A percentile compares a stretch with the other conserved stretches of the same genome.
Conservation (phyloP, 169 alveolate genomes). For the Plasmodium coatneyi region DNA sequence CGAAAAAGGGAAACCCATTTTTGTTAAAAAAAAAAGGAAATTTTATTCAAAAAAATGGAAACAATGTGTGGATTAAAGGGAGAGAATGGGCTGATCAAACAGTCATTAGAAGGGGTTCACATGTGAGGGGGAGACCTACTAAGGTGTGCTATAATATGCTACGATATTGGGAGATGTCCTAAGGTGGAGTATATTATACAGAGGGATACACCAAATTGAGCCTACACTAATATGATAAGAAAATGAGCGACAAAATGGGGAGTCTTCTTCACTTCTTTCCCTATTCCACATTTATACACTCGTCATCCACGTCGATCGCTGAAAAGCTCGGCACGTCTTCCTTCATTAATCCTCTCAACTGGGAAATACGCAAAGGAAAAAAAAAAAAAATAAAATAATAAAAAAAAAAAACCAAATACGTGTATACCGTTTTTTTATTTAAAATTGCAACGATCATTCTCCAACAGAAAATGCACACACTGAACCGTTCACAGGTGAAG, state of each 20-base stretch:
- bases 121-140: neutral
- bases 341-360: conserved; percentile 70
- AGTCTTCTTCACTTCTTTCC: neutral
- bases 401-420: neutral
- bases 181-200: neutral
- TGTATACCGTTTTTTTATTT: neutral
- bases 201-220: neutral
- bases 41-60: neutral
- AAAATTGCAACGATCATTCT: neutral
- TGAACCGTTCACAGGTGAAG: neutral
- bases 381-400: neutral
- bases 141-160: neutral
- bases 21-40: neutral
- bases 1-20: neutral
- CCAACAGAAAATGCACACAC: neutral
- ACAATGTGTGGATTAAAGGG: neutral
- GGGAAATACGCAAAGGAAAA: conserved; percentile 1
- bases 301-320: conserved; percentile 74
- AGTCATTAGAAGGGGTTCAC: neutral
- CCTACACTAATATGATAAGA: neutral
- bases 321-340: conserved; percentile 72
- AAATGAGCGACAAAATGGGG: neutral
- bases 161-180: neutral
- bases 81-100: neutral
- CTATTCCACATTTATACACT: conserved; percentile 63